A percentile compares a stretch with the other conserved stretches of the same genome.
Conservation (phyloP, 495 filamentous ascomycete species). For the Talaromyces adpressus region DNA sequence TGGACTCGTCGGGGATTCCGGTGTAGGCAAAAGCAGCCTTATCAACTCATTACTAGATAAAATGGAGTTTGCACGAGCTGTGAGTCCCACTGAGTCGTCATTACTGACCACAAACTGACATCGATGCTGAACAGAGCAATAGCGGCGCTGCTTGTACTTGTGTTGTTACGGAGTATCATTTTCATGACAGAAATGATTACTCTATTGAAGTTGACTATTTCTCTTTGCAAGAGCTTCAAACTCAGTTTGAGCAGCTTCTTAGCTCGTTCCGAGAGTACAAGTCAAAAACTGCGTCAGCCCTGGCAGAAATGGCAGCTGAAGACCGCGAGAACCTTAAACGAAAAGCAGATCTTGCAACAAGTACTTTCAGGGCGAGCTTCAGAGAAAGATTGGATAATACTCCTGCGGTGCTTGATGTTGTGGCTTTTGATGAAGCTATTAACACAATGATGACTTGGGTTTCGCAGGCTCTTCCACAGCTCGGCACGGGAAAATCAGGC, state of each 20-base stretch:
- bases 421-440: not conserved
- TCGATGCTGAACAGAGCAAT: conserved; percentile 15
- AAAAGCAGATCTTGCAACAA: conserved; percentile 4
- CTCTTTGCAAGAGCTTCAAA: conserved; percentile 2
- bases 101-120: not conserved
- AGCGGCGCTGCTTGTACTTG: conserved; percentile 24
- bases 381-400: not conserved
- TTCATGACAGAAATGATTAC: conserved; percentile 12
- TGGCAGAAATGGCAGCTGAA: not conserved
- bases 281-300: not conserved
- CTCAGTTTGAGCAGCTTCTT: conserved; percentile 13
- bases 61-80: conserved; percentile 19
- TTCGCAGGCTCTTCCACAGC: not conserved
- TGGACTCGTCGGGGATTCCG: conserved; percentile 12
- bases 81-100: conserved; percentile 8
- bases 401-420: not conserved
- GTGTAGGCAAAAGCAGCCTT: conserved; percentile 27
- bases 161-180: conserved; percentile 25
- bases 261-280: conserved; percentile 12
- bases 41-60: conserved; percentile 27
- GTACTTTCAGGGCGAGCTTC: conserved; percentile 3
- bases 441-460: conserved; percentile 4
- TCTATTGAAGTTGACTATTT: conserved; percentile 22
- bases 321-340: not conserved
- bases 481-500: not conserved